Evolutionary conservation across 2,329 filamentous ascomycete species (phyloP).

Genomic region (Talaromyces sp.): DNA sequence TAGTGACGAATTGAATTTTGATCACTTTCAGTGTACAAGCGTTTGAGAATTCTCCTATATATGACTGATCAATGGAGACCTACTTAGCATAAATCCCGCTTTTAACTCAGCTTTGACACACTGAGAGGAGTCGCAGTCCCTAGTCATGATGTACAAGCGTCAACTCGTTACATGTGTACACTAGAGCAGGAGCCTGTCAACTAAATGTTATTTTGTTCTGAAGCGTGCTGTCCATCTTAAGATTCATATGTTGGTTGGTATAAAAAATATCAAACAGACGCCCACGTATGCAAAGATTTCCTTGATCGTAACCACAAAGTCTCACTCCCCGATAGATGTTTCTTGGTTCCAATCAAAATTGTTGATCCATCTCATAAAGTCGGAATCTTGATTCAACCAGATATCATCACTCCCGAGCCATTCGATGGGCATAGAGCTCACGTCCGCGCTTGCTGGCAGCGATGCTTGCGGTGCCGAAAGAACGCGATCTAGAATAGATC

Average conservation of each 20-base stretch:
- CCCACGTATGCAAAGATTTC: neutral
- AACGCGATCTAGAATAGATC: conserved; percentile 24
- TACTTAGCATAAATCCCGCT: neutral
- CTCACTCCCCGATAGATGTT: neutral
- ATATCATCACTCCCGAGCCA: conserved; percentile 16
- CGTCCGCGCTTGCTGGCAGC: neutral
- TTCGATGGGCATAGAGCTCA: conserved; percentile 10
- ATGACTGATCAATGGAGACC: neutral
- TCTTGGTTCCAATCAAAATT: conserved; percentile 17
- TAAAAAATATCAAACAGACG: neutral
- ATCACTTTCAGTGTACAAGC: neutral
- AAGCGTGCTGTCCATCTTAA: no score
- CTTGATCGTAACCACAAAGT: neutral
- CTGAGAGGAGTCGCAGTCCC: no score
- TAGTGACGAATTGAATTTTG: neutral
- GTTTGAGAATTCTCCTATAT: neutral
- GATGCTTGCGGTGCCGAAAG: conserved; percentile 14
- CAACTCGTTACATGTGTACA: no score
- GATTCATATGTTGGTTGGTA: no score
- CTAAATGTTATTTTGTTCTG: neutral
- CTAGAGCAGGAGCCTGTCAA: neutral
- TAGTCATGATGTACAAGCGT: neutral
- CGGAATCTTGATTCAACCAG: conserved; percentile 16
- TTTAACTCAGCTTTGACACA: neutral
- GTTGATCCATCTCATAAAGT: conserved; percentile 16